These are phyloP conservation scores for Bryoglossum gracile DNA, from an alignment of 495 filamentous ascomycete species.

Conservation along the genomic window DNA sequence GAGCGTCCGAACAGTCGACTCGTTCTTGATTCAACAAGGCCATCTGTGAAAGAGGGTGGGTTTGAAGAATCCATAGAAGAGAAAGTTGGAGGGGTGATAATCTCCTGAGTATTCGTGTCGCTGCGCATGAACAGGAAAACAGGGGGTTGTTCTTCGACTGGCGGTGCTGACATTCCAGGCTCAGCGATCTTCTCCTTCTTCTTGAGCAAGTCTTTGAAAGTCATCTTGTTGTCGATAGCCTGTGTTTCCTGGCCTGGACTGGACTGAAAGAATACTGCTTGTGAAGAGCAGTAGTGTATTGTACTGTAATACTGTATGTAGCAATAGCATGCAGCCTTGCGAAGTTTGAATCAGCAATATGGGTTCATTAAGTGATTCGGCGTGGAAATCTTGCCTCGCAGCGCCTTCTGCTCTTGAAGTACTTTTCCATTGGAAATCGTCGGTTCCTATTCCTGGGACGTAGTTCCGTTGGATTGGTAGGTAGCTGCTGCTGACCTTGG, in stretches of 20 bases:
- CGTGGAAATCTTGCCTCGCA: slow-evolving; percentile 11
- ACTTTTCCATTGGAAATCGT: slow-evolving; percentile 6
- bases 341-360: slow-evolving; percentile 12
- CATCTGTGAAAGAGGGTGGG: slow-evolving; percentile 11
- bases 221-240: slow-evolving; percentile 11
- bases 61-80: slow-evolving; percentile 7
- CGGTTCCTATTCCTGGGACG: background rate
- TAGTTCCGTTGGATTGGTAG: background rate
- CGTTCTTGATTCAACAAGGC: slow-evolving; percentile 19
- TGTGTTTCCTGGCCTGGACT: background rate
- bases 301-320: background rate
- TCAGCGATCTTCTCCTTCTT: slow-evolving; percentile 26
- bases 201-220: slow-evolving; percentile 22
- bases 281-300: background rate
- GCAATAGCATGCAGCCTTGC: background rate
- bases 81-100: slow-evolving; percentile 55
- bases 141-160: slow-evolving; percentile 40
- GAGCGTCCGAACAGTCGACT: slow-evolving; percentile 36
- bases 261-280: background rate
- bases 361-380: slow-evolving; percentile 11
- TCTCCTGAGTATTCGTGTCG: slow-evolving; percentile 72
- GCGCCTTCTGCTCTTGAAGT: slow-evolving; percentile 3
- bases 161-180: background rate
- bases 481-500: slow-evolving; percentile 16
- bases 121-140: slow-evolving; percentile 79